These are phyloP conservation scores for Diaporthe eres DNA, from an alignment of 2,329 filamentous ascomycete genomes.

Conservation along the genomic window DNA sequence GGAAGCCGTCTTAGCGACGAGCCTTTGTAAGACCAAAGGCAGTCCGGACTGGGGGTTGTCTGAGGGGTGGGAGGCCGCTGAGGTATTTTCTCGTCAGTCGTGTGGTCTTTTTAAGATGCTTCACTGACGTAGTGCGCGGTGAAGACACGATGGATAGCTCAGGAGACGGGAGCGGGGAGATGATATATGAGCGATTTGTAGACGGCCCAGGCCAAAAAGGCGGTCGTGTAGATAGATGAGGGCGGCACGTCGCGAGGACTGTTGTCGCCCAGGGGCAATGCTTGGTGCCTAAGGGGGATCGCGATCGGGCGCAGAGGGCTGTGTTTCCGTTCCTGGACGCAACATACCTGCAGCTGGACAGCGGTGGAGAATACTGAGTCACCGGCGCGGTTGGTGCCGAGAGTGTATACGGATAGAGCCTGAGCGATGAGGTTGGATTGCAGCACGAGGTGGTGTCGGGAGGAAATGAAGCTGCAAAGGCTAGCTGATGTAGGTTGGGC, in stretches of 20 bases:
- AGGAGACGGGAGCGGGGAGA: not conserved
- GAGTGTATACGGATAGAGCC: not conserved
- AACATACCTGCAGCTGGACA: slow-evolving; percentile 32
- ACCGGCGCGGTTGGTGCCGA: slow-evolving; percentile 16
- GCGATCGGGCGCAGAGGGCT: slow-evolving; percentile 21
- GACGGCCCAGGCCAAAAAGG: too few relatives aligned
- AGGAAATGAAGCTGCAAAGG: not conserved
- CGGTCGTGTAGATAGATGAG: not conserved
- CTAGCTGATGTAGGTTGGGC: not conserved
- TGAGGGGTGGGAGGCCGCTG: slow-evolving; percentile 29
- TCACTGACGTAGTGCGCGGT: slow-evolving; percentile 27
- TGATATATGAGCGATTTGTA: slow-evolving; percentile 3
- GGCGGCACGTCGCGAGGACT: slow-evolving; percentile 7
- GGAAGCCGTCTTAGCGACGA: slow-evolving; percentile 72
- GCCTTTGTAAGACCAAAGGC: slow-evolving; percentile 81
- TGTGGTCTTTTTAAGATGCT: not conserved
- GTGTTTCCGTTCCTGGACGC: slow-evolving; percentile 17
- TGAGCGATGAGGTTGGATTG: slow-evolving; percentile 9
- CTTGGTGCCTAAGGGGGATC: slow-evolving; percentile 24
- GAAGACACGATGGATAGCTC: not conserved
- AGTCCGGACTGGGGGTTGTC: slow-evolving; percentile 47
- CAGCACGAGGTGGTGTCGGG: slow-evolving; percentile 11
- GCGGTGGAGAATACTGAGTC: slow-evolving; percentile 26
- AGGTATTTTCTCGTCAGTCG: slow-evolving; percentile 24
- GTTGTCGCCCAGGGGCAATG: slow-evolving; percentile 1